phyloP scores from a whole-genome alignment of 441 rosid genomes.

The Theobroma grandiflorum region DNA sequence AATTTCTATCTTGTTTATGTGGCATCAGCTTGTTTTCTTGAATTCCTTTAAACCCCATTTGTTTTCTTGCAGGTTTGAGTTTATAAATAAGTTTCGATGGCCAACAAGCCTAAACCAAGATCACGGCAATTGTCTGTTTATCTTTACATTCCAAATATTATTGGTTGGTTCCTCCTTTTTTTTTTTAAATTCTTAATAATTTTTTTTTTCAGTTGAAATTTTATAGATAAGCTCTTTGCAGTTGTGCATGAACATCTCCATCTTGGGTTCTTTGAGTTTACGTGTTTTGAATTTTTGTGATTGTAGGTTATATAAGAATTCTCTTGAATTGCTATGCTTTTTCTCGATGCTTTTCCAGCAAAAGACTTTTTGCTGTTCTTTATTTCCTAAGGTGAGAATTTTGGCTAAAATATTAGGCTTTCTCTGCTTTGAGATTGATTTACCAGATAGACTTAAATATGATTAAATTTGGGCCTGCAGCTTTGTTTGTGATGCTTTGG shows the following conservation, averaged over 20 bases:
- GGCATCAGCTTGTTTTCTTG: not conserved
- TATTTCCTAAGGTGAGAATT: constrained; percentile 76
- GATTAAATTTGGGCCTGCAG: constrained; percentile 50
- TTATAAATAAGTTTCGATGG: constrained; percentile 53
- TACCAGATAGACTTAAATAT: constrained; percentile 20
- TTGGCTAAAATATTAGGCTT: not conserved
- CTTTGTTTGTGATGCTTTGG: constrained; percentile 96
- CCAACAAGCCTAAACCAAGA: constrained; percentile 52
- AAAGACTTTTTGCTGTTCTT: constrained; percentile 74
- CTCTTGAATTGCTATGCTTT: constrained; percentile 88
- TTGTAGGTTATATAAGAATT: constrained; percentile 81
- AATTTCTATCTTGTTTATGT: not conserved
- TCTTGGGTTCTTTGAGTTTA: constrained; percentile 10
- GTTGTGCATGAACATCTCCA: not conserved
- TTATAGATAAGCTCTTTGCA: not conserved
- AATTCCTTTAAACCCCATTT: not conserved
- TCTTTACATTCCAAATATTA: constrained; percentile 85
- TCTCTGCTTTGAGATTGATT: not conserved
- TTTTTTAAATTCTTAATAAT: not conserved
- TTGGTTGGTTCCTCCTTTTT: constrained; percentile 53
- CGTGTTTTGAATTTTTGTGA: constrained; percentile 11
- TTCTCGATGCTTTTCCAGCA: constrained; percentile 84
- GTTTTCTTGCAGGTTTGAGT: constrained; percentile 31
- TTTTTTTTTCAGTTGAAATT: not conserved
- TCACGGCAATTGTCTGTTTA: constrained; percentile 72